phyloP scores from a whole-genome alignment of 805 yeast genomes.

The Schwanniomyces sp. region DNA sequence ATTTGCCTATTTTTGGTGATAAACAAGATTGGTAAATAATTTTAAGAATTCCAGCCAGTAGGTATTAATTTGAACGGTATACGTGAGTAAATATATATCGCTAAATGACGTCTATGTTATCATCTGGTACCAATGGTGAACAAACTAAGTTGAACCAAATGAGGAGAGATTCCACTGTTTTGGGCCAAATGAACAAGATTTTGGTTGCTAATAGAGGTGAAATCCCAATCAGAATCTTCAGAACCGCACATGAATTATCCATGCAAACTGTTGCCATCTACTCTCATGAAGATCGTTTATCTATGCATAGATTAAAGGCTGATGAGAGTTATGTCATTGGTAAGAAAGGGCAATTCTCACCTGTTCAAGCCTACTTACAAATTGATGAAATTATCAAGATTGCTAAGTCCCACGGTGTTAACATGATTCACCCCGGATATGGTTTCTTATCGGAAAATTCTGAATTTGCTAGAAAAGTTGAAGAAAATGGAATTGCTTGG shows the following conservation, averaged over 20 bases:
- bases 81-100: neutral
- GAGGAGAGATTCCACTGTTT: slow-evolving; percentile 43
- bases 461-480: slow-evolving; percentile 90
- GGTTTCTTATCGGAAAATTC: slow-evolving; percentile 87
- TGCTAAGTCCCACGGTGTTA: slow-evolving; percentile 49
- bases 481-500: slow-evolving; percentile 90
- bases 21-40: neutral
- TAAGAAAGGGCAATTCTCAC: slow-evolving; percentile 82
- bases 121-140: slow-evolving; percentile 8
- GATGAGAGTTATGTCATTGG: slow-evolving; percentile 95
- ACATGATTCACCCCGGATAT: slow-evolving; percentile 42
- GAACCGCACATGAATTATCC: slow-evolving; percentile 96
- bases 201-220: slow-evolving; percentile 85
- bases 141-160: slow-evolving; percentile 32
- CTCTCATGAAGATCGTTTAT: slow-evolving; percentile 91
- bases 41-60: neutral
- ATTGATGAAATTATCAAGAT: slow-evolving; percentile 91
- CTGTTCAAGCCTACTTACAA: slow-evolving; percentile 94
- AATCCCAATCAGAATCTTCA: slow-evolving; percentile 83
- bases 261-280: slow-evolving; percentile 97
- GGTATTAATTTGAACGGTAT: neutral
- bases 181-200: slow-evolving; percentile 56
- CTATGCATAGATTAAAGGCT: slow-evolving; percentile 93
- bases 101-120: slow-evolving; percentile 7
- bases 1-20: neutral